Evolutionary conservation across 2,329 filamentous ascomycete genomes (phyloP), one percentile per base, ranked within the genome.

Genomic region (Allantophomopsis cytisporea): DNA sequence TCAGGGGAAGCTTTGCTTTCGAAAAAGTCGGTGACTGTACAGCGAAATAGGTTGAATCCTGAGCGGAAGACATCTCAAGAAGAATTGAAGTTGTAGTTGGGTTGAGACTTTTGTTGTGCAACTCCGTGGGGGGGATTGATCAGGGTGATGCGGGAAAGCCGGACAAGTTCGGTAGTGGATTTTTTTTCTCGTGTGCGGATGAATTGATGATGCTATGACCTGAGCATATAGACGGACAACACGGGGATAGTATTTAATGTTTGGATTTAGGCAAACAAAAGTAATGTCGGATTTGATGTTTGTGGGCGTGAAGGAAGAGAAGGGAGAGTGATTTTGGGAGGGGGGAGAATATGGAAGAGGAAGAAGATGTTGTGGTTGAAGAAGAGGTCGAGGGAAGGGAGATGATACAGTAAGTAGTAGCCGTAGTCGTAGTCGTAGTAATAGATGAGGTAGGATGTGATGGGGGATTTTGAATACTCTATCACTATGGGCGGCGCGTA

Each of bases 1-100:
- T 62, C 52, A 66, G 62, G 7, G 66, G 64, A 30, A 57, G 40
- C 36, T 55, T 55, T 21, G 52, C 37, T 42, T 55, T 55, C 35
- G 49, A 47, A 33, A 50, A 55, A 7, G 47, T 48, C 35, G 51
- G 50, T 14, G 54, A 49, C 8, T 28, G 47, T 30, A 47, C 41
- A 31, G 50, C 33, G 41, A 48, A 51, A 36, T 45, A 47, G 20
- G 36, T 47, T 8, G 49, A 31, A 35, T 54, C 49, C 15, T 49
- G 38, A 50, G 53, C 52, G 10, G 41, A 40, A 8, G 16, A 18
- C 17, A 34, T 35, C 39, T 23, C 21, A 35, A 11, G 39, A 38
- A 14, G 35, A 35, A 18, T 37, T 37, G 38, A 23, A 21, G 34
- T 37, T 41, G 36, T 8, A 28, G 23, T 28, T 12, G 23, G 11